phyloP scores from a whole-genome alignment of 179 eudicot genomes.

The Spinacia oleracea region DNA sequence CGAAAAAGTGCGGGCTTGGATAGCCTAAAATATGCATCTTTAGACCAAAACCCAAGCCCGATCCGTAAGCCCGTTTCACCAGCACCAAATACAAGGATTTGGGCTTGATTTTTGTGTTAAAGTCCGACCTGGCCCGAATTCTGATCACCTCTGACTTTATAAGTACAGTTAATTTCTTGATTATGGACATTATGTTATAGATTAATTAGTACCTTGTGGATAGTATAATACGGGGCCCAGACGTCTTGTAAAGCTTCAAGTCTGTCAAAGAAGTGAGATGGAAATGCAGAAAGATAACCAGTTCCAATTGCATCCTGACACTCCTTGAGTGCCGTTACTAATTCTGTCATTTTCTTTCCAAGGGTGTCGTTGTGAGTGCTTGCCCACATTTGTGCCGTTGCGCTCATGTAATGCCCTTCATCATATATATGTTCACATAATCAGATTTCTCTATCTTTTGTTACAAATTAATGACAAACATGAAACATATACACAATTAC shows the following conservation, averaged over 20 bases:
- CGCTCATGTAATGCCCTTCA: slow-evolving; percentile 92
- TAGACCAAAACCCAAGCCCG: too few species aligned
- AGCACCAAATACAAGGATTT: too few species aligned
- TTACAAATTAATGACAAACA: too few species aligned
- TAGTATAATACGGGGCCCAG: slow-evolving; percentile 94
- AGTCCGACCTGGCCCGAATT: too few species aligned
- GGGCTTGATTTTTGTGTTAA: too few species aligned
- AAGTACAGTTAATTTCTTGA: background rate
- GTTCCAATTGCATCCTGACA: slow-evolving; percentile 75
- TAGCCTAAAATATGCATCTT: too few species aligned
- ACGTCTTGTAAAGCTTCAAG: slow-evolving; percentile 62
- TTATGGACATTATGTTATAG: background rate
- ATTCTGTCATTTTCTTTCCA: slow-evolving; percentile 51
- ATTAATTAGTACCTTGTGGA: slow-evolving; percentile 64
- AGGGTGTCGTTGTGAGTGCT: slow-evolving; percentile 68
- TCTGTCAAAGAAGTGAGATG: slow-evolving; percentile 64
- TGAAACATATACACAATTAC: too few species aligned
- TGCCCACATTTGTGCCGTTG: slow-evolving; percentile 91
- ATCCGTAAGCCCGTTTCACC: too few species aligned
- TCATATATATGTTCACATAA: background rate
- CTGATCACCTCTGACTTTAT: too few species aligned
- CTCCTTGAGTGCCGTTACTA: slow-evolving; percentile 61
- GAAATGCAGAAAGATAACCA: slow-evolving; percentile 92
- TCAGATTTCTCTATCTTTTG: background rate
- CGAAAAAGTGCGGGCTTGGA: too few species aligned